Evolutionary conservation across 306 rosid genomes (phyloP).

Genomic region (Benincasa hispida): DNA sequence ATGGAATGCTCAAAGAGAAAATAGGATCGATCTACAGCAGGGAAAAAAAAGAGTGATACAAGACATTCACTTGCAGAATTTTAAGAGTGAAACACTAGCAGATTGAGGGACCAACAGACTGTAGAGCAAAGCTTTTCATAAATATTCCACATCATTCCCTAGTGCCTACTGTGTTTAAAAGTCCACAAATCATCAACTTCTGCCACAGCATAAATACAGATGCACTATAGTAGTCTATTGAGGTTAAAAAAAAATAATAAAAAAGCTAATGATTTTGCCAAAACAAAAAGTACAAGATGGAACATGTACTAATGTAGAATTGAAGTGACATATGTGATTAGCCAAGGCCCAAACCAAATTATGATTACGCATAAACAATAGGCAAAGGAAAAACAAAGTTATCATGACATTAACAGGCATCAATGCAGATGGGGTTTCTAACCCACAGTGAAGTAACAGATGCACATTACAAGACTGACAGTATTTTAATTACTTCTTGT

Average conservation of each 20-base stretch:
- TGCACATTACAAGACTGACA: neutral
- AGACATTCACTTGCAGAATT: neutral
- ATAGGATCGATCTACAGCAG: neutral
- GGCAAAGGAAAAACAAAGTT: neutral
- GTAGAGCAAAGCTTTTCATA: neutral
- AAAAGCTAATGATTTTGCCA: neutral
- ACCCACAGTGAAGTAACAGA: neutral
- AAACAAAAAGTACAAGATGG: neutral
- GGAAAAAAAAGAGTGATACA: neutral
- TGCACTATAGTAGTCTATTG: neutral
- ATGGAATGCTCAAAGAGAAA: neutral
- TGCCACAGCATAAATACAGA: neutral
- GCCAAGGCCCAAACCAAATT: neutral
- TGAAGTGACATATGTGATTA: neutral
- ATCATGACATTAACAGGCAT: neutral
- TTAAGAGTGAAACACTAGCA: neutral
- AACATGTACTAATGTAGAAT: neutral
- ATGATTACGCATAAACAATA: neutral
- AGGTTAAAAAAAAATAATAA: neutral
- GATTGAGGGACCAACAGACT: neutral
- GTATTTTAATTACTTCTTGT: neutral
- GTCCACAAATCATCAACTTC: neutral
- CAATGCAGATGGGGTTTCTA: neutral
- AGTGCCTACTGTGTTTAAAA: neutral
- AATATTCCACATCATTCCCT: neutral